Conservation (phyloP, 257 asterid species). For the Solanum commersonii region DNA sequence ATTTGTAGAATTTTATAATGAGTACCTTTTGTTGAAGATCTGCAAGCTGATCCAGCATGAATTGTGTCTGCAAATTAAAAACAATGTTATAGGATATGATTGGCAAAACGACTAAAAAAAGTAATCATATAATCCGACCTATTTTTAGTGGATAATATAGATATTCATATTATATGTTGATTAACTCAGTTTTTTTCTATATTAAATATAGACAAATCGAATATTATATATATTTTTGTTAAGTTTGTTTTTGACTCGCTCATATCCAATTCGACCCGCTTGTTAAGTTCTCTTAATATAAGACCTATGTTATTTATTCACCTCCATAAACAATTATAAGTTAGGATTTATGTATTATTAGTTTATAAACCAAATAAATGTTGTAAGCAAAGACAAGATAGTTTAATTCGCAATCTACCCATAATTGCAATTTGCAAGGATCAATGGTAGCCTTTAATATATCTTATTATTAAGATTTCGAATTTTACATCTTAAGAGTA, state of each 20-base stretch:
- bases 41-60: conserved; percentile 22
- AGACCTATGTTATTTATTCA: neutral
- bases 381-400: neutral
- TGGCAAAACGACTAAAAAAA: neutral
- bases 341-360: neutral
- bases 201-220: neutral
- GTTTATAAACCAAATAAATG: no score
- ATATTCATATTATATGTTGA: neutral
- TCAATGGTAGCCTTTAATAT: neutral
- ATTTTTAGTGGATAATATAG: no score
- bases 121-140: neutral
- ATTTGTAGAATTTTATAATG: neutral
- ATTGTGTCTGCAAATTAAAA: conserved; percentile 3
- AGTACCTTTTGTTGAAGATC: conserved; percentile 13
- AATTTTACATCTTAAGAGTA: neutral
- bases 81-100: neutral
- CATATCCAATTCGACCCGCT: neutral
- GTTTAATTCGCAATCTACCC: neutral
- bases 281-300: neutral
- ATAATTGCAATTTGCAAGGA: neutral
- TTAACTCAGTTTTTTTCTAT: neutral
- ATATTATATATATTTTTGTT: neutral
- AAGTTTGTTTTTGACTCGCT: neutral
- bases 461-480: neutral
- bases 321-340: neutral